Base-by-base conservation (phyloP, 2,329 filamentous ascomycete genomes). In the Leptographium galeiforme region DNA sequence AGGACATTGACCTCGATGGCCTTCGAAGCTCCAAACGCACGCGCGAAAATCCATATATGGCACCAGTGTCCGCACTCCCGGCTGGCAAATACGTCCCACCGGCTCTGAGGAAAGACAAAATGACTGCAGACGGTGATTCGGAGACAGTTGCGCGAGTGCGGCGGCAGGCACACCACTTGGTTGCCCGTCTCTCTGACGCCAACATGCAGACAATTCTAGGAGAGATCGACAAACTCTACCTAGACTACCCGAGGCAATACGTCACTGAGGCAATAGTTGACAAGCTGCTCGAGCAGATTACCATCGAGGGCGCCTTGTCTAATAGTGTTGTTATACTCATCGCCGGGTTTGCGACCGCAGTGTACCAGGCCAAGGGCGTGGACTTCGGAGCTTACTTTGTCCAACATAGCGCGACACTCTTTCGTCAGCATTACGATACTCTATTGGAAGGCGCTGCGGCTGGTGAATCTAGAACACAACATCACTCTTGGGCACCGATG, bases 281-380 rank as follows among this genome's bases (percentile, higher is more conserved):
- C 57, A 73, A 91, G 1, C 72, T 97, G 0, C 74, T 95, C 56
- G 79, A 81, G n/a, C 79, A 93, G 55, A 78, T 95, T 34, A 85
- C 82, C 61, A 89, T 94, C 60, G 79, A 83, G 8, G 86, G 89
- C 30, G 81, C 75, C 45, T 73, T 96, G 2, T 82, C 86, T 6
- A 91, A 96, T 61, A 93, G 90, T 0, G 94, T 96, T 61, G 80
- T 96, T 53, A 89, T 96, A 51, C 78, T 97, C 12, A 85, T 89
- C 54, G 89, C 90, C 40, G 91, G 89, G 6, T 97, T 97, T 63
- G 81, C 91, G 39, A 82, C 91, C 6, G 89, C 89, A 0, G 68
- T 95, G 1, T 95, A 95, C 70, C 94, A 88, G 63, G 76, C 93
- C 8, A 77, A 93, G 46, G 93, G 93, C 7, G 84, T 84, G 14